Base-by-base conservation (phyloP, 2,329 filamentous ascomycete species). In the Xylariaceae sp. region DNA sequence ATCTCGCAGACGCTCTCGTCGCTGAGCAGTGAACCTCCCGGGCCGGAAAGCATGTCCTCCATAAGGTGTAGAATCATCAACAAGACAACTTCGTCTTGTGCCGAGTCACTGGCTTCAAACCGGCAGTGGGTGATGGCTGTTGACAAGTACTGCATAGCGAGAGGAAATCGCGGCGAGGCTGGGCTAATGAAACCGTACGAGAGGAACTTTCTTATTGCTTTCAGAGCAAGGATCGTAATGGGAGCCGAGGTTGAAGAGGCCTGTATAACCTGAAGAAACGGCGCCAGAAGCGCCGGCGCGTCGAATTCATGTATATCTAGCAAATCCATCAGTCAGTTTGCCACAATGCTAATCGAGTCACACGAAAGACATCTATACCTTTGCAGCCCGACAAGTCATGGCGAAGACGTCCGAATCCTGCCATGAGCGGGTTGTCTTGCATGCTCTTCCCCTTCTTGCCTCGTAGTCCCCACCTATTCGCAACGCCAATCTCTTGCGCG, bases 1-100 rank as follows among this genome's bases (percentile, higher is more conserved):
- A 99, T 97, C 70, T 96, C 91, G 69, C 95, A 99, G 10, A 99
- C 91, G 67, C 92, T 97, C 74, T 97, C 92, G 65, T 99, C 94
- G 54, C 92, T 95, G n/a, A 99, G 76, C 10, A 97, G 83, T 61
- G 95, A 87, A 36, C 94, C 94, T 29, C 92, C 91, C 0, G 92
- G 89, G 0, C 94, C 89, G 15, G 92, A 95, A 65, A 99, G 86
- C 88, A 99, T 96, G 66, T 91, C 89, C 72, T 99, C 94, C 94
- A 99, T 99, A 44, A 99, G 80, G 68, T 96, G 94, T 55, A 99
- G 73, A 64, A 99, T 97, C 74, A 95, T 87, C 52, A 97, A 76
- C 51, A 97, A 80, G 13, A 99, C 95, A 49, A 97, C 91, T 71
- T 99, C 94, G 67, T 96, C 94, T 57, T 95, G 91, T 0, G 92